Evolutionary conservation across 208 protist species (phyloP).

Genomic region (Leishmania major): DNA sequence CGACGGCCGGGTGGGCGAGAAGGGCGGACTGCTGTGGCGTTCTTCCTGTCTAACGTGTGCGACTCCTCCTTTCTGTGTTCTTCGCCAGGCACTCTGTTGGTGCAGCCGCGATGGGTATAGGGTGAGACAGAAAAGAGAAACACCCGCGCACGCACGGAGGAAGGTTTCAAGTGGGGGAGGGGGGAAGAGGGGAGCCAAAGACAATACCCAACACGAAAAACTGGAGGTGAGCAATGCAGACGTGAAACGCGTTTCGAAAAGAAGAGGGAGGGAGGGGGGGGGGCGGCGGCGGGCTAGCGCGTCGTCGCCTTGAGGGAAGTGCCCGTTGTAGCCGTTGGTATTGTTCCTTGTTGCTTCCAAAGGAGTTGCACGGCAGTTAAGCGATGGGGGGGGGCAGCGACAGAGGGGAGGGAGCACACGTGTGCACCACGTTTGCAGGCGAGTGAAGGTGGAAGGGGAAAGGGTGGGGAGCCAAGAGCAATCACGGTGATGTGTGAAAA

Average conservation of each 20-base stretch:
- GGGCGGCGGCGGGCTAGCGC: too few relatives aligned
- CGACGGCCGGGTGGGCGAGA: not conserved
- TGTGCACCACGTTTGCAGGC: not conserved
- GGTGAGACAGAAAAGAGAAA: not conserved
- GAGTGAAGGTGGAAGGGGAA: conserved; percentile 2
- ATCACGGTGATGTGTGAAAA: not conserved
- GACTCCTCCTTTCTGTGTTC: not conserved
- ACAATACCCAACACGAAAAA: too few relatives aligned
- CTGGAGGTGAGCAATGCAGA: not conserved
- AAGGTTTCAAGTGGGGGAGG: not conserved
- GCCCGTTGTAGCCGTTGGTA: not conserved
- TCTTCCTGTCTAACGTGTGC: not conserved
- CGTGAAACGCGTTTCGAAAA: not conserved
- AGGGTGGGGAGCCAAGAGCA: not conserved
- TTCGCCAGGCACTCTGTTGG: not conserved
- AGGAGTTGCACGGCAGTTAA: not conserved
- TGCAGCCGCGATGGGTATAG: not conserved
- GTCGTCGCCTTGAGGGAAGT: not conserved
- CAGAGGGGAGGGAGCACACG: not conserved
- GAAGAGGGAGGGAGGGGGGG: not conserved
- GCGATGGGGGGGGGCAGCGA: not conserved
- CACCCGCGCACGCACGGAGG: not conserved
- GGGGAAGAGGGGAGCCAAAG: not conserved
- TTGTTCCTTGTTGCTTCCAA: not conserved
- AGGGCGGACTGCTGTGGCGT: not conserved